Base-by-base conservation (phyloP, 306 rosid species). In the Clitoria ternatea region DNA sequence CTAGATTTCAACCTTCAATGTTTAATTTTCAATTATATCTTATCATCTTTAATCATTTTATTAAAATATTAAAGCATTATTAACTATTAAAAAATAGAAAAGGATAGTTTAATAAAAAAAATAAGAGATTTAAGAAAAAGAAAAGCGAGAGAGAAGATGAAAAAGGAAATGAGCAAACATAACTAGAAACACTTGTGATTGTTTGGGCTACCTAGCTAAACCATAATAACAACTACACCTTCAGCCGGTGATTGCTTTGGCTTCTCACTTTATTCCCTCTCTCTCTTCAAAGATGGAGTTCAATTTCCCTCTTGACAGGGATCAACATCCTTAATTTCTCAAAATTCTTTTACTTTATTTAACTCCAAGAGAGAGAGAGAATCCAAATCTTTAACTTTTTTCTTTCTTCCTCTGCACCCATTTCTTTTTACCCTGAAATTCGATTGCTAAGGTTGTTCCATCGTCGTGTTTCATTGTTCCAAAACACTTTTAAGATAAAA, bases 221-320 rank as follows among this genome's bases (percentile, higher is more conserved):
- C 24, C 71, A 65, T 72, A 19, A 40, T 75, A 75, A 55, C 76
- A 63, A 69, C 85, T 73, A 44, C 80, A 54, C 70, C 71, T 77
- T 77, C 81, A 79, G 85, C 90, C 47, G 80, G 79, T 81, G 87
- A 74, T 79, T 82, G 84, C 87, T 81, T 82, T 76, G 82, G 77
- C 79, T 64, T 76, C 56, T 48, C 37, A 23, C 71, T 75, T 33
- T 61, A 42, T 56, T 56, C 63, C 64, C 69, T 81, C 79, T 64
- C 61, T 80, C 59, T 33, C 39, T 56, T 56, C 72, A 1, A 66
- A 55, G 49, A 72, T 54, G 79, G 80, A 53, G 80, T 69, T 72
- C 71, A 50, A 65, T 26, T 69, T 65, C 56, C 29, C 56, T 33
- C 72, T 82, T 73, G 81, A 86, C 77, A 56, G 65, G 62, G 69